Base-by-base conservation (phyloP, 164 flowering plant genomes). In the Nelumbo lutea region DNA sequence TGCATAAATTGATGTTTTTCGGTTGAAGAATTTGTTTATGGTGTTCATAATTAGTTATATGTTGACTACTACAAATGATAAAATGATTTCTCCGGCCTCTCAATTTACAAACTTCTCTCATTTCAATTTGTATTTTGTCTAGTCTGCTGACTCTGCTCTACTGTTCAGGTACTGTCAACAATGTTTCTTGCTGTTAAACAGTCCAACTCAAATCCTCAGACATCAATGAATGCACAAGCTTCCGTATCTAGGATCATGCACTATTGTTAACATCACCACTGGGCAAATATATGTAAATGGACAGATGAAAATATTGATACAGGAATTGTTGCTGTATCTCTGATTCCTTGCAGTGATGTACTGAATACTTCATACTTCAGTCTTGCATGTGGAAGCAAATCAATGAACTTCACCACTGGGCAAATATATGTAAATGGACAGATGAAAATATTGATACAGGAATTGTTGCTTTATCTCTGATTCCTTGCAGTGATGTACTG, bases 161-260 rank as follows among this genome's bases (percentile, higher is more conserved):
- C 43, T 40, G 3, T 64, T 52, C 80, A 90, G 96, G 91, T 66
- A 93, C 91, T 3, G 87, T 93, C 70, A 93, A 76, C 79, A 88
- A 88, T 72, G 72, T 27, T 90, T 59, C 63, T 84, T 65, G 75
- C 89, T 51, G 73, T 81, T 58, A 79, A 76, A 68, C 82, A 71
- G 42, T 78, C 84, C 13, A 7, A 11, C 57, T 42, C 48, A 5
- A 76, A 73, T 65, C 68, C 76, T 55, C 68, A 64, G 55, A 42
- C 75, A 57, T 58, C 65, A 50, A 50, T 59, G 10, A 80, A 59
- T 68, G 60, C 77, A 48, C 78, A 76, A 62, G 67, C 72, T 51
- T 76, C 88, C 14, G 61, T 73, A 53, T 68, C 71, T 57, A 86
- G 70, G 76, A 85, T 71, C 82, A 80, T 44, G 77, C 75, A 0